Conservation (phyloP, 176 grass and related monocot genomes). For the Aechmea fasciata region DNA sequence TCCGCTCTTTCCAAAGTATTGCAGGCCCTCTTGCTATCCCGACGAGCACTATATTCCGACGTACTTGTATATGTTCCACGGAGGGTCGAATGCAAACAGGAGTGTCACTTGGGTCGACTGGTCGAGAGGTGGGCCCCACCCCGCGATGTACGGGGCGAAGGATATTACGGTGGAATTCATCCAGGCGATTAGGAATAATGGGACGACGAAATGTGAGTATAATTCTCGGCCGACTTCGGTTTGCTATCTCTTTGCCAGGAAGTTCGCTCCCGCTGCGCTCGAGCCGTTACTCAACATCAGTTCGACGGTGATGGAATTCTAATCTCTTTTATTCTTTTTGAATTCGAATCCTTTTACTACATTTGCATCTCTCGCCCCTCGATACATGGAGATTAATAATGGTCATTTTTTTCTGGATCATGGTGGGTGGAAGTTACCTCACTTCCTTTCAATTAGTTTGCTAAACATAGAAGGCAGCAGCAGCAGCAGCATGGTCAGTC, state of each 20-base stretch:
- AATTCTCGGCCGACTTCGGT: conserved; percentile 34
- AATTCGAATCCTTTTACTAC: neutral
- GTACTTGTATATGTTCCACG: conserved; percentile 29
- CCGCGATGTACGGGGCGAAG: conserved; percentile 41
- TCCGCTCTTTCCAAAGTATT: conserved; percentile 36
- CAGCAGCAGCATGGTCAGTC: too few relatives aligned
- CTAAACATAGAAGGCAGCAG: too few relatives aligned
- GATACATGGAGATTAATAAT: too few relatives aligned
- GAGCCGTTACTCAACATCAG: conserved; percentile 65
- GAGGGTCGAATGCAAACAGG: conserved; percentile 38
- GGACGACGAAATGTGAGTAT: conserved; percentile 35
- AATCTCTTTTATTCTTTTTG: conserved; percentile 4
- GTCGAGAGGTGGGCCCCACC: conserved; percentile 54
- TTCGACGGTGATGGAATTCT: conserved; percentile 46
- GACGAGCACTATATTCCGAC: conserved; percentile 75
- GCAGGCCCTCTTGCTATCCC: conserved; percentile 48
- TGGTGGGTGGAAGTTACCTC: too few relatives aligned
- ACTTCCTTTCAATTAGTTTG: too few relatives aligned
- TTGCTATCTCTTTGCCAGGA: conserved; percentile 58
- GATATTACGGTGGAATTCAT: conserved; percentile 27
- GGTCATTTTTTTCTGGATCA: too few relatives aligned
- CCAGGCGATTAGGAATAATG: conserved; percentile 38
- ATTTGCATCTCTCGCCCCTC: too few relatives aligned
- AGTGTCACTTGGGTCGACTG: conserved; percentile 61
- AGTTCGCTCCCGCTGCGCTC: conserved; percentile 53